Base-by-base conservation (phyloP, 176 grass and related monocot genomes). In the Dendrocalamus sinicus region DNA sequence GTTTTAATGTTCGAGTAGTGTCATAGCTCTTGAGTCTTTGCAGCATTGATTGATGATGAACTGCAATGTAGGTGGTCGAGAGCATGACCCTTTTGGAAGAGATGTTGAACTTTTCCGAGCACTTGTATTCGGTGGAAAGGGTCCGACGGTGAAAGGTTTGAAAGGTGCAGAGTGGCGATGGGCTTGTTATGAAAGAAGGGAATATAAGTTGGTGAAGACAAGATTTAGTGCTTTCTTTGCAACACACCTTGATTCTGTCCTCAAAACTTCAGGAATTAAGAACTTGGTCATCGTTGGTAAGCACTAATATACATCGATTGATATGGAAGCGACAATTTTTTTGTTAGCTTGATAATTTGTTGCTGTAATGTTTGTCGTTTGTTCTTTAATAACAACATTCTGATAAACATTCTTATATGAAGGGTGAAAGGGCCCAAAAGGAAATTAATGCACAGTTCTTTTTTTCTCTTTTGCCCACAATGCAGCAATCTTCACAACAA, bases 141-240 rank as follows among this genome's bases (percentile, higher is more conserved):
- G 96, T n/a, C 96, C 90, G 58, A 89, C 86, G 64, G 89, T 76
- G 16, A 95, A 94, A 73, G 96, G 90, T 66, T 86, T 76, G 19
- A 86, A 89, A 83, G 96, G 96, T 24, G 88, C 96, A 10, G 93
- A 95, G 60, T 98, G 72, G 91, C 81, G 90, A 94, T 41, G 93
- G 91, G 59, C 96, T 98, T 77, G 64, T 75, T 43, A 98, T 98
- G 9, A 85, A 76, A 89, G 65, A 98, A 78, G 91, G 15, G 96
- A 98, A 1, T 98, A 98, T 35, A 98, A 95, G 70, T 88, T 95
- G 39, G 86, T 92, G 46, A 98, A 98, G 86, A 95, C 96, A 64
- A 91, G 96, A 24, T 98, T 98, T 20, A 98, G 93, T 87, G 96
- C 93, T 48, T 98, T 98, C 81, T 94, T 94, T 62, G 92, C 88